phyloP scores from a whole-genome alignment of 805 yeast species.

The Sporopachydermia lactativora region DNA sequence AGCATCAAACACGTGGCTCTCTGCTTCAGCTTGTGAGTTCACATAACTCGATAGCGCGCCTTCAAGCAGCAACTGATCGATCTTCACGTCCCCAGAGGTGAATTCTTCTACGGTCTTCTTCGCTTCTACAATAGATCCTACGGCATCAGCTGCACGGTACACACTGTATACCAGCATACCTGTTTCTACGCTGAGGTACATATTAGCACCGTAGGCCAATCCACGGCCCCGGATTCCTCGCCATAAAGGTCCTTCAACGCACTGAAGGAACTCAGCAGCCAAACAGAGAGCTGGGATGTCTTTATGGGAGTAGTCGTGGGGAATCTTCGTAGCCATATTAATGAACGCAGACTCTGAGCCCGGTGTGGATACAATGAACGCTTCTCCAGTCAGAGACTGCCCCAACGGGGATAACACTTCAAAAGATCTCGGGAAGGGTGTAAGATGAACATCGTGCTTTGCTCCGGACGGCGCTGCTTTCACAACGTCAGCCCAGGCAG shows the following conservation, averaged over 20 bases:
- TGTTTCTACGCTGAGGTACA: slow-evolving; percentile 43
- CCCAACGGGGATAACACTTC: slow-evolving; percentile 46
- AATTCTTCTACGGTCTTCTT: slow-evolving; percentile 47
- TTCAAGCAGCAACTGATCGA: slow-evolving; percentile 48
- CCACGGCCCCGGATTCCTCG: slow-evolving; percentile 92
- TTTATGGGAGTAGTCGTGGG: slow-evolving; percentile 35
- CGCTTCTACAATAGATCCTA: slow-evolving; percentile 32
- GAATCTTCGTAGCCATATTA: slow-evolving; percentile 43
- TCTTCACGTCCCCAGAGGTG: slow-evolving; percentile 34
- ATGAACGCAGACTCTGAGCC: slow-evolving; percentile 75
- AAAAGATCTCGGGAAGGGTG: slow-evolving; percentile 36
- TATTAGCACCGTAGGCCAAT: slow-evolving; percentile 75
- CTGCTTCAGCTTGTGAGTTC: slow-evolving; percentile 51
- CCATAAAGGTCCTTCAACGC: slow-evolving; percentile 97
- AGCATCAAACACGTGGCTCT: slow-evolving; percentile 50
- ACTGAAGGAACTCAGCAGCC: slow-evolving; percentile 62
- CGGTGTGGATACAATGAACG: slow-evolving; percentile 57
- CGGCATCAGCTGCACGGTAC: slow-evolving; percentile 75
- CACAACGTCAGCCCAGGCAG: slow-evolving; percentile 38
- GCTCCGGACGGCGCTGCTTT: slow-evolving; percentile 10
- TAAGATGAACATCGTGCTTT: slow-evolving; percentile 1
- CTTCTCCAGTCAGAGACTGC: slow-evolving; percentile 31
- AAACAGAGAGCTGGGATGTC: slow-evolving; percentile 62
- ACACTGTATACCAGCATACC: slow-evolving; percentile 55
- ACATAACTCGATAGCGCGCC: slow-evolving; percentile 72